phyloP scores from a whole-genome alignment of 2,329 filamentous ascomycete species.

The Colletotrichum sp. region DNA sequence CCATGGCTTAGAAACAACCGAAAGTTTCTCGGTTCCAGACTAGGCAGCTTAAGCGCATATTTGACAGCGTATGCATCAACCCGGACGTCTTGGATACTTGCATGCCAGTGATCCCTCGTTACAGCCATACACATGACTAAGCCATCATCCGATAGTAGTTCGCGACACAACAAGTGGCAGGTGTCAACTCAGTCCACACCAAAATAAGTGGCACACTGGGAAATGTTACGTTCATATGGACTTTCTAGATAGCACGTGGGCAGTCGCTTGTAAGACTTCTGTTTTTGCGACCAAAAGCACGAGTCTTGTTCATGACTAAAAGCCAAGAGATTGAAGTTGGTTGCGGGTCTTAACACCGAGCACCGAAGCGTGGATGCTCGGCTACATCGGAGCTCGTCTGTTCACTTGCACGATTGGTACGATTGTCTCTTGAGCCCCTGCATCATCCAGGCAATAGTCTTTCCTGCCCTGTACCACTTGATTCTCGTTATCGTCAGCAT shows the following conservation, averaged over 20 bases:
- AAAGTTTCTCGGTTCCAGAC: not conserved
- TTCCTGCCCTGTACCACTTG: not conserved
- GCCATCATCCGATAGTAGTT: not conserved
- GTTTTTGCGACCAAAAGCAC: not conserved
- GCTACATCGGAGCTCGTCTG: not conserved
- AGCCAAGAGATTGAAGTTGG: not conserved
- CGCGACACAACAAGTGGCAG: not conserved
- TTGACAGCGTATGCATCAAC: not conserved
- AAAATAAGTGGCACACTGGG: not conserved
- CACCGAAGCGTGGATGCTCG: not conserved
- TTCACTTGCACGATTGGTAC: not conserved
- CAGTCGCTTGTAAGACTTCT: not conserved
- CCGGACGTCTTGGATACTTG: accelerated
- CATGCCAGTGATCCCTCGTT: not conserved
- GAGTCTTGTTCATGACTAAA: not conserved
- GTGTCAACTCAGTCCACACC: not conserved
- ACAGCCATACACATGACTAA: not conserved
- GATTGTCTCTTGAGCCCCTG: not conserved
- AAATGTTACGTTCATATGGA: not conserved
- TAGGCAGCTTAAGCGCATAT: not conserved
- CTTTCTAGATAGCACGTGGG: not conserved
- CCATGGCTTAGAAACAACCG: not conserved
- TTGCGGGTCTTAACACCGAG: not conserved
- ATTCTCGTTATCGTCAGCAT: not conserved
- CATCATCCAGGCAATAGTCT: not conserved